Evolutionary conservation across 164 flowering plant species (phyloP), one percentile per base, ranked within the genome.

Genomic region (Piper betle): DNA sequence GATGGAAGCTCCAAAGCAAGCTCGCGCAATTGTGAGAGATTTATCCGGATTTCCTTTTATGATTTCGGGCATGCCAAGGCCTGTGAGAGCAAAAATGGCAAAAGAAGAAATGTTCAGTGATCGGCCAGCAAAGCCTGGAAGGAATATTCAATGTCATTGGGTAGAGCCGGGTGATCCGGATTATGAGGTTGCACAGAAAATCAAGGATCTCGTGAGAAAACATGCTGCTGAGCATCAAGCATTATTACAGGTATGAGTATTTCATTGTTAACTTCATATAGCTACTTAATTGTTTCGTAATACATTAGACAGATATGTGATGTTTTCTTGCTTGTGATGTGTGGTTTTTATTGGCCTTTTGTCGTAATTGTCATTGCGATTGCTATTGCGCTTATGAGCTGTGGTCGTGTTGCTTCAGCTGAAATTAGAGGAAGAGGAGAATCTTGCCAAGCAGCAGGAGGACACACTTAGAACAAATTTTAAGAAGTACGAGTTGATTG

Each of bases 1-100:
- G 75, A 75, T 91, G 87, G 82, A 78, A 54, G 68, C 52, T 10
- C 25, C 58, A 0, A 74, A 67, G 59, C 75, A 81, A 65, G 95
- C 91, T 0, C 42, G 46, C 33, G 52, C 55, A 0, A 62, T 86
- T 2, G 38, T 83, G 6, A 4, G 43, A 0, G 69, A 65, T 53
- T 18, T 84, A 52, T 12, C 59, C 0, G 58, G 64, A 4, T 64
- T 46, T 38, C 87, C 88, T 0, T 85, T 91, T 75, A 91, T 88
- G 97, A 74, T 88, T 41, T 74, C 68, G 38, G 97, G 96, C 53
- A 85, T 86, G 90, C 97, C 96, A 6, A 78, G 92, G 79, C 94
- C 96, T 40, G 88, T 82, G 37, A 84, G 84, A 66, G 88, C 80
- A 37, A 71, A 72, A 37, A 59, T 73, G 64, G 92, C 97, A 37